Evolutionary conservation across 352 stramenopile genomes (phyloP).

Genomic region (Pythium brachiatum): DNA sequence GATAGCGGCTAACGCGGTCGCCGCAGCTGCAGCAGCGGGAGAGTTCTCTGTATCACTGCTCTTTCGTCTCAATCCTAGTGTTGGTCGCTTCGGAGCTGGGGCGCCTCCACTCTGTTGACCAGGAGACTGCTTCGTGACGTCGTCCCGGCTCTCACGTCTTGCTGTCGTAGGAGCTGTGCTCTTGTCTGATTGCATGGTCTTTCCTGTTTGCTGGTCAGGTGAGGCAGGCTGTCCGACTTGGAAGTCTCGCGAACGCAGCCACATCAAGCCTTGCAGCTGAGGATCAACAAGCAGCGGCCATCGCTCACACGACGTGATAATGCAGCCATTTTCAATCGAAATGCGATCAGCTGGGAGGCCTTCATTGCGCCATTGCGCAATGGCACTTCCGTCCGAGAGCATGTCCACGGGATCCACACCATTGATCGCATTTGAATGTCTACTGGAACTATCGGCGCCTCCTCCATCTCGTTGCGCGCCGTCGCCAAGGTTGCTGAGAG

Average conservation of each 20-base stretch:
- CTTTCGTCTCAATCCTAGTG: neutral
- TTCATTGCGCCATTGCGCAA: conserved; percentile 93
- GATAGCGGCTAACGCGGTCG: neutral
- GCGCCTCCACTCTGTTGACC: neutral
- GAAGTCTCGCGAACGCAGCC: conserved; percentile 71
- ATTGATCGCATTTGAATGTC: neutral
- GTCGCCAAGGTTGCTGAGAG: neutral
- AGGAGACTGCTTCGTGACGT: neutral
- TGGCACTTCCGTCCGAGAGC: conserved; percentile 76
- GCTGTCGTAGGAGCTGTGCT: neutral
- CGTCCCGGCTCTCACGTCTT: neutral
- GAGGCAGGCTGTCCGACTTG: conserved; percentile 12
- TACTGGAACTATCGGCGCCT: neutral
- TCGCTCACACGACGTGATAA: conserved; percentile 84
- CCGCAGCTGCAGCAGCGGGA: neutral
- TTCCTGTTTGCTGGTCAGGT: neutral
- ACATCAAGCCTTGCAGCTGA: conserved; percentile 88
- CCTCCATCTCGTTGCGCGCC: conserved; percentile 2
- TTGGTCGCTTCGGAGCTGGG: neutral
- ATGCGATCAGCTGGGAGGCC: conserved; percentile 88
- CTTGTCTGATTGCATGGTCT: neutral
- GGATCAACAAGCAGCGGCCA: conserved; percentile 91
- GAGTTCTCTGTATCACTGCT: neutral
- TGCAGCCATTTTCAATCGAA: conserved; percentile 91
- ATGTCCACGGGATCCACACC: conserved; percentile 85